Conservation (phyloP, 2,329 filamentous ascomycete species). For the Penicillium sp. region DNA sequence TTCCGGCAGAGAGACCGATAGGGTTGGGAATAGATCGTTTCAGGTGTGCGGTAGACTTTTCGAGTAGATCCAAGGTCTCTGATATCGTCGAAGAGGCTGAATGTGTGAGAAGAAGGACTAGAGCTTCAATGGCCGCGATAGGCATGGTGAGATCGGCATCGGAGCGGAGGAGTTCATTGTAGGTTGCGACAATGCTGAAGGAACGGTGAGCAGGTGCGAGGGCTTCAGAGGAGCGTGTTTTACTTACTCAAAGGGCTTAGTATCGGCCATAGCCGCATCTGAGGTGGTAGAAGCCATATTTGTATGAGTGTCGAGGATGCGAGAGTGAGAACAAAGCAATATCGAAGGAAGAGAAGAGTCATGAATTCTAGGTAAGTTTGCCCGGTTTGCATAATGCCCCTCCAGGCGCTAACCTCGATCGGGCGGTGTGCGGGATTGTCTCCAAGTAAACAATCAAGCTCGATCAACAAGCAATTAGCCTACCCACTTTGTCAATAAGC, state of each 20-base stretch:
- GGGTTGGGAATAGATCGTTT: constrained; percentile 75
- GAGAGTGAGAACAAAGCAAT: constrained; percentile 4
- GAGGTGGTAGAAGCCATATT: constrained; percentile 26
- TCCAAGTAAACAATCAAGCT: constrained; percentile 30
- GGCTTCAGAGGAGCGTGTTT: neutral
- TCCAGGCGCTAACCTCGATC: constrained; percentile 27
- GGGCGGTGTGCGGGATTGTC: constrained; percentile 17
- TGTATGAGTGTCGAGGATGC: constrained; percentile 9
- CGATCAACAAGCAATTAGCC: constrained; percentile 18
- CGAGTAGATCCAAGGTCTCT: constrained; percentile 82
- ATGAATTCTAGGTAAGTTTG: constrained; percentile 33
- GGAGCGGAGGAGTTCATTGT: constrained; percentile 53
- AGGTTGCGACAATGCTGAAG: constrained; percentile 54
- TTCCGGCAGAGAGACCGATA: constrained; percentile 84
- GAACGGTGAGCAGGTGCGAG: constrained; percentile 13
- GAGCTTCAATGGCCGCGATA: constrained; percentile 82
- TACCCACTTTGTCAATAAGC: constrained; percentile 4
- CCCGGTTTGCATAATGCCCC: constrained; percentile 30
- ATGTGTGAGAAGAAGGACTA: constrained; percentile 75
- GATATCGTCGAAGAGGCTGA: constrained; percentile 77
- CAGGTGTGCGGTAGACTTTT: constrained; percentile 65
- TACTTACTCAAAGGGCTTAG: constrained; percentile 35
- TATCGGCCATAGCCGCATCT: constrained; percentile 15
- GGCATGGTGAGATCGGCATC: constrained; percentile 89
- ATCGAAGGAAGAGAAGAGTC: constrained; percentile 12